These are phyloP conservation scores for Nematodospora valgi DNA, from an alignment of 805 yeast species.

Conservation along the genomic window DNA sequence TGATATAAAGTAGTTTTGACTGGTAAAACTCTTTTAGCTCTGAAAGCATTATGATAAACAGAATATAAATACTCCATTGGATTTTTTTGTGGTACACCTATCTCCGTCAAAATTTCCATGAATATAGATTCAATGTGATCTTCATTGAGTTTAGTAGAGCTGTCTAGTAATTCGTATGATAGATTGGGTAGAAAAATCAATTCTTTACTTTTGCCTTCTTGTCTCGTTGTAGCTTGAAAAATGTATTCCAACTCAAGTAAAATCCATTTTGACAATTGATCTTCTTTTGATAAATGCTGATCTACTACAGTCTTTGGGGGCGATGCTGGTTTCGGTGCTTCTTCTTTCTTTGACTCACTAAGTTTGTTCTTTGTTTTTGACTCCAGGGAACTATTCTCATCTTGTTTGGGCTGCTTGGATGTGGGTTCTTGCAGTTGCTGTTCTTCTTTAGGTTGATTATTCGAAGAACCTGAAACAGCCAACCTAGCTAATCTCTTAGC, in stretches of 20 bases:
- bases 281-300: conserved; percentile 12
- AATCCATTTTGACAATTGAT: conserved; percentile 40
- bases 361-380: not conserved
- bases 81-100: conserved; percentile 38
- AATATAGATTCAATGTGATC: conserved; percentile 48
- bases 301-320: conserved; percentile 3
- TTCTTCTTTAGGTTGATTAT: not conserved
- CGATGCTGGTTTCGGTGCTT: not conserved
- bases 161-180: conserved; percentile 18
- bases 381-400: not conserved
- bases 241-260: conserved; percentile 30
- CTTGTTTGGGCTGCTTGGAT: not conserved
- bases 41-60: conserved; percentile 41
- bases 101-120: conserved; percentile 54
- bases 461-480: conserved; percentile 13
- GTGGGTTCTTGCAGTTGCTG: not conserved
- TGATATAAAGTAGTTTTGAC: conserved; percentile 36
- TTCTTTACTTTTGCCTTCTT: conserved; percentile 11
- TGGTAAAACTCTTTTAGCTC: conserved; percentile 40
- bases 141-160: conserved; percentile 16
- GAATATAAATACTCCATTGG: conserved; percentile 48
- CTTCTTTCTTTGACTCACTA: not conserved
- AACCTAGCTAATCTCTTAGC: conserved; percentile 54
- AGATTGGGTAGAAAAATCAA: conserved; percentile 22
- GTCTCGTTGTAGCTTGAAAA: conserved; percentile 32